These are phyloP conservation scores for Lippia alba DNA, from an alignment of 305 asterid species.

Conservation along the genomic window DNA sequence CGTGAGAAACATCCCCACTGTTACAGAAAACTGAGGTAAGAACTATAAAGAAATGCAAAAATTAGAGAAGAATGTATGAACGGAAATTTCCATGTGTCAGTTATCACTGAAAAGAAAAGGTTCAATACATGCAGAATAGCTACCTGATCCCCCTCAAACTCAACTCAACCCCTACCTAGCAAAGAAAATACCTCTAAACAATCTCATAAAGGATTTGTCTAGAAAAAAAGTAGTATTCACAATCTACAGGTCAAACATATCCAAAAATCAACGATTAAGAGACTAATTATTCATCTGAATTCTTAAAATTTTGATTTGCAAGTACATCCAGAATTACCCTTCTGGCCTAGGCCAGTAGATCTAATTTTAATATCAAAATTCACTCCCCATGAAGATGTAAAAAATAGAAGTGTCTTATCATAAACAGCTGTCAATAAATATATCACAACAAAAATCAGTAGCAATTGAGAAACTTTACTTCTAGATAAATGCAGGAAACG, in stretches of 20 bases:
- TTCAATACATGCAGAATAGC: slow-evolving; percentile 14
- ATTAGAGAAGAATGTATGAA: slow-evolving; percentile 20
- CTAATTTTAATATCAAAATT: not conserved
- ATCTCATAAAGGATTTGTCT: not conserved
- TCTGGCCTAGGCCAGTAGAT: not conserved
- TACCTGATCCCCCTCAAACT: slow-evolving; percentile 9
- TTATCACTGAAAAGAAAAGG: no score
- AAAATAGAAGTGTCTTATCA: not conserved
- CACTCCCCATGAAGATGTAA: slow-evolving; percentile 1
- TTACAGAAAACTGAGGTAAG: slow-evolving; percentile 41
- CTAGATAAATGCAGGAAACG: slow-evolving; percentile 8
- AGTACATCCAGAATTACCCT: slow-evolving; percentile 6
- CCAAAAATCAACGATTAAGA: not conserved
- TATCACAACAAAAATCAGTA: slow-evolving; percentile 1
- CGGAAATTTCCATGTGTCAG: slow-evolving; percentile 1
- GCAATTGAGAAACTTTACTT: not conserved
- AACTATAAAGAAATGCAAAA: slow-evolving; percentile 24
- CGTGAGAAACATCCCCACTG: slow-evolving; percentile 89
- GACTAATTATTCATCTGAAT: slow-evolving; percentile 8
- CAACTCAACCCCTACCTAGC: not conserved
- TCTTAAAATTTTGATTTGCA: slow-evolving; percentile 1
- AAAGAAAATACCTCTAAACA: not conserved
- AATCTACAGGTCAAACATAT: slow-evolving; percentile 10
- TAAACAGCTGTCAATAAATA: not conserved
- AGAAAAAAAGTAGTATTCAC: not conserved